Conservation (phyloP, 306 rosid species). For the Sesbania bispinosa region DNA sequence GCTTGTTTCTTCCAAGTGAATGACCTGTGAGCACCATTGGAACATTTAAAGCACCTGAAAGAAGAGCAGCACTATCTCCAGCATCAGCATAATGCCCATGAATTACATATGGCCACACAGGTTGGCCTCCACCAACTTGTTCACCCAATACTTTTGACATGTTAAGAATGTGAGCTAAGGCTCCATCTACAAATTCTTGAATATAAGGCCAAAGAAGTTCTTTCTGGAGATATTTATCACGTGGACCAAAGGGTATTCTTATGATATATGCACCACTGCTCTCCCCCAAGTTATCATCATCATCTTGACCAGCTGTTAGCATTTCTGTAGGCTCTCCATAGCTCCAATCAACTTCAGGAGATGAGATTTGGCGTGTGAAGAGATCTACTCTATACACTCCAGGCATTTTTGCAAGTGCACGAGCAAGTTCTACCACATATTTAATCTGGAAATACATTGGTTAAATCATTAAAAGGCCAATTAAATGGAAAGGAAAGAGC, state of each 20-base stretch:
- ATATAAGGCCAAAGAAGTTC: slow-evolving; percentile 88
- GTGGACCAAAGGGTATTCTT: slow-evolving; percentile 89
- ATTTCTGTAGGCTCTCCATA: slow-evolving; percentile 94
- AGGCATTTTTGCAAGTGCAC: slow-evolving; percentile 74
- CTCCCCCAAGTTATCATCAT: slow-evolving; percentile 54
- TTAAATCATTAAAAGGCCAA: slow-evolving; percentile 1
- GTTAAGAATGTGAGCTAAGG: slow-evolving; percentile 82
- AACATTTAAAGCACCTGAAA: slow-evolving; percentile 89
- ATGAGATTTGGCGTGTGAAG: slow-evolving; percentile 73
- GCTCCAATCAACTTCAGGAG: slow-evolving; percentile 90
- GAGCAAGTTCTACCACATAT: slow-evolving; percentile 77
- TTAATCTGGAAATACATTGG: slow-evolving; percentile 48
- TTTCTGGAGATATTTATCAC: slow-evolving; percentile 68
- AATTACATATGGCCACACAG: slow-evolving; percentile 92
- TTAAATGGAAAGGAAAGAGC: not conserved
- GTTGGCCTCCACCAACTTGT: slow-evolving; percentile 77
- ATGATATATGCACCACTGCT: slow-evolving; percentile 90
- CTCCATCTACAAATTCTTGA: slow-evolving; percentile 95
- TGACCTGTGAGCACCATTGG: slow-evolving; percentile 95
- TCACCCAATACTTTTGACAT: slow-evolving; percentile 93
- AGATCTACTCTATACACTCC: slow-evolving; percentile 82
- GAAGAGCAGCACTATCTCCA: slow-evolving; percentile 90
- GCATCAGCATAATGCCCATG: slow-evolving; percentile 98
- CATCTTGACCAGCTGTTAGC: slow-evolving; percentile 57
- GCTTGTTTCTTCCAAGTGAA: slow-evolving; percentile 92